Base-by-base conservation (phyloP, 2,329 filamentous ascomycete species). In the Zopfia rhizophila region DNA sequence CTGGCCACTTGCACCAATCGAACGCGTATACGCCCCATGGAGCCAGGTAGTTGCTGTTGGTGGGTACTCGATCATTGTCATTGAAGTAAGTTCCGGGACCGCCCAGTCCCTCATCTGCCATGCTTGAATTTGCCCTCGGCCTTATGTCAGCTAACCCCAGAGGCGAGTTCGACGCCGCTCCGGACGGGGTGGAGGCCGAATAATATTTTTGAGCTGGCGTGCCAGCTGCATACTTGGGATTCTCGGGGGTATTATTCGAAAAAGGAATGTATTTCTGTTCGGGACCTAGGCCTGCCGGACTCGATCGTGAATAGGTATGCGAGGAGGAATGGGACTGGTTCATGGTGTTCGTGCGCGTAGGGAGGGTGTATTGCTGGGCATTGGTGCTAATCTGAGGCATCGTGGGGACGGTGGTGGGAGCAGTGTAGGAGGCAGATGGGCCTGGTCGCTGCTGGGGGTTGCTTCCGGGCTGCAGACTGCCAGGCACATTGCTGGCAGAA, bases 1-100 rank as follows among this genome's bases (percentile, higher is more conserved):
- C 86, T 12, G 89, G 85, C 93, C 94, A 99, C 74, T 99, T 99
- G 78, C 94, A 99, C 94, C 94, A 99, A 75, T 99, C 94, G 63
- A 96, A 93, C 10, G 94, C 93, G 71, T 97, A 99, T 43, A 96
- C 87, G 11, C 91, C 88, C 91, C 94, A 99, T 0, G 93, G 92
- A 4, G 93, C 91, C 53, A 96, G 76, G 68, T 97, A 96, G 70
- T 93, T 97, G 78, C 91, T 96, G 54, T 93, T 95, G 5, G 68
- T 89, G 72, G 68, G 87, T 52, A 84, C 69, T 66, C 84, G 83
- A 53, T 84, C 83, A 38, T 85, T 78, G 63, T 91, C 89, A 66
- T 88, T 88, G 38, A 82, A 80, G 56, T 72, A 79, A 72, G 73
- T 71, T 31, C 76, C 77, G 3, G 80, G 77, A 22, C 86, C 86